phyloP scores from a whole-genome alignment of 2,329 filamentous ascomycete species.

The Xylariaceae sp. region DNA sequence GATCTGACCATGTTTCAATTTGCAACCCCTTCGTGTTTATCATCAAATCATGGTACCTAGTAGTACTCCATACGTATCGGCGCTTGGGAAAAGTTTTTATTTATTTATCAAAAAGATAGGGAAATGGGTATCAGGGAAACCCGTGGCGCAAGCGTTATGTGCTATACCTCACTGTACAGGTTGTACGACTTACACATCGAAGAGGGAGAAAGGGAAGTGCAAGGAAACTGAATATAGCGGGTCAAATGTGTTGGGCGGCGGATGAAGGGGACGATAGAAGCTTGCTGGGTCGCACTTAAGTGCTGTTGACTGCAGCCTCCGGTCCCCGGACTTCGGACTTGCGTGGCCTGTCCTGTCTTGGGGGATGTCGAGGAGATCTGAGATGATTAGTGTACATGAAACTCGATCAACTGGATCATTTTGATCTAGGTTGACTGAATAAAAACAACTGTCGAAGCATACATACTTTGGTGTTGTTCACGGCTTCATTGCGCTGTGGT shows the following conservation, averaged over 20 bases:
- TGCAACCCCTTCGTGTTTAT: not conserved
- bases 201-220: not conserved
- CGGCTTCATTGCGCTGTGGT: too few relatives aligned
- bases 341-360: conserved; percentile 1
- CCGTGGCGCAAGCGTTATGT: not conserved
- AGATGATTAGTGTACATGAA: conserved; percentile 21
- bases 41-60: not conserved
- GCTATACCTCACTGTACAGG: not conserved
- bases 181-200: not conserved
- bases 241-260: conserved; percentile 15
- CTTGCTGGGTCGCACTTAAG: conserved; percentile 18
- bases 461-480: too few relatives aligned
- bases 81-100: not conserved
- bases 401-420: not conserved
- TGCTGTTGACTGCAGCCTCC: conserved; percentile 18
- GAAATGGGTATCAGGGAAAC: not conserved
- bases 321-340: conserved; percentile 8
- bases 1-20: not conserved
- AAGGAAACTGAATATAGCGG: conserved; percentile 1
- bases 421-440: too few relatives aligned
- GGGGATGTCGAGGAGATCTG: conserved; percentile 19
- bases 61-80: not conserved
- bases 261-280: conserved; percentile 21
- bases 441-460: too few relatives aligned
- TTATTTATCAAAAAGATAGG: not conserved